Percentiles rank a stretch among this genome's conserved stretches.
phyloP scores from a whole-genome alignment of 2,329 filamentous ascomycete species.

The Colletotrichum sp. region DNA sequence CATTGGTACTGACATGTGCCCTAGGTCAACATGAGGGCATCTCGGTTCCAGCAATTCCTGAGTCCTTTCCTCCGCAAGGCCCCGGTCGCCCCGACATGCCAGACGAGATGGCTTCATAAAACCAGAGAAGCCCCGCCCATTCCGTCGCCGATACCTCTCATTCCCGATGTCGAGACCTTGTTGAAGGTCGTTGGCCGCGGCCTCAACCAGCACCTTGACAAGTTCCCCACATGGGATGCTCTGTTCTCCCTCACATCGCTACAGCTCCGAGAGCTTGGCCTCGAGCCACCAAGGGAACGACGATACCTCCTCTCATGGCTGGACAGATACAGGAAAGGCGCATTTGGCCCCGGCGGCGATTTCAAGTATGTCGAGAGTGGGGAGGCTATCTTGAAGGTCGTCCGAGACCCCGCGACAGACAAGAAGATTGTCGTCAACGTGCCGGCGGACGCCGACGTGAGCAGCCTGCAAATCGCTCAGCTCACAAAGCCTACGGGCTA shows the following conservation, averaged over 20 bases:
- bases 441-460: slow-evolving; percentile 45
- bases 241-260: slow-evolving; percentile 82
- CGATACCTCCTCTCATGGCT: slow-evolving; percentile 89
- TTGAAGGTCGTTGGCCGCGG: slow-evolving; percentile 90
- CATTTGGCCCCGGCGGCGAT: slow-evolving; percentile 84
- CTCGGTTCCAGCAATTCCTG: slow-evolving; percentile 15
- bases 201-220: slow-evolving; percentile 80
- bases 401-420: slow-evolving; percentile 44
- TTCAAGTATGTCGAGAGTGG: slow-evolving; percentile 71
- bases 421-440: slow-evolving; percentile 62
- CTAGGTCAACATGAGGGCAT: slow-evolving; percentile 22
- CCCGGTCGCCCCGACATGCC: slow-evolving; percentile 33
- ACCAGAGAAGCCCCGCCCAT: slow-evolving; percentile 44
- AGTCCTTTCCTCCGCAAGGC: slow-evolving; percentile 18
- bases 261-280: slow-evolving; percentile 81
- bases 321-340: slow-evolving; percentile 79
- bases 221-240: slow-evolving; percentile 89
- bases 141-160: slow-evolving; percentile 80
- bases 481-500: slow-evolving; percentile 54
- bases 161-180: slow-evolving; percentile 86
- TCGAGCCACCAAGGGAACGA: slow-evolving; percentile 84
- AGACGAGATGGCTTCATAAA: slow-evolving; percentile 50
- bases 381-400: slow-evolving; percentile 55
- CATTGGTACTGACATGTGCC: neutral
- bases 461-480: slow-evolving; percentile 30